Base-by-base conservation (phyloP, 371 early-diverging fungal genomes). In the Saksenaea oblongispora region DNA sequence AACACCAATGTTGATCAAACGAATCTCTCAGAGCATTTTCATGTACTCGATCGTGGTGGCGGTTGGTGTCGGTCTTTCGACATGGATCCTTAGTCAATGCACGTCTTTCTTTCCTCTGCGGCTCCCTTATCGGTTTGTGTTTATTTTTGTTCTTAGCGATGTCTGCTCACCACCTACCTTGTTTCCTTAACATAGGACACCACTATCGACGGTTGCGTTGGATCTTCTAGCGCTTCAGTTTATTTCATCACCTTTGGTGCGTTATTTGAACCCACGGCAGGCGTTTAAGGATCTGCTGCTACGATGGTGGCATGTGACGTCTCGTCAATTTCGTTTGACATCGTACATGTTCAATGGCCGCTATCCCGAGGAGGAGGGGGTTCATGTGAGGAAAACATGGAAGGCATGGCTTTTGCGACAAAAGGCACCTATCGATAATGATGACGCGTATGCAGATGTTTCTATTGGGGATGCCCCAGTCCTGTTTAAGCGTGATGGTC, bases 261-360 rank as follows among this genome's bases (percentile, higher is more conserved):
- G 62, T 7, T 78, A 74, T 70, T 60, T 88, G 17, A 67, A 80
- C 7, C 87, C 89, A 27, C 72, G 74, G 39, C 65, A 65, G 13
- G 34, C 81, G 0, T 79, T 86, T 54, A 67, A 70, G 36, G 69
- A 64, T 27, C 54, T 74, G n/a, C 76, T 91, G 31, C 66, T 64
- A 10, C 65, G 59, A 22, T 90, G 92, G 89, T 93, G 90, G 88
- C 74, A 76, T 35, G 59, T 79, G 37, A 78, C 84, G 0, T 87
- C 94, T 2, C 66, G 73, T 9, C 54, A 58, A 11, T 71, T 91
- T 54, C 84, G 92, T 1, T 67, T 95, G 42, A 83, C 89, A 5
- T 84, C 88, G 18, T 94, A 91, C 63, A 79, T 95, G 78, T 86
- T 94, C 67, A 92, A 91, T 13, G 84, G 79, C 26, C 73, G 84